Evolutionary conservation across 2,329 filamentous ascomycete species (phyloP).

Genomic region (Aspergillus luchuensis): DNA sequence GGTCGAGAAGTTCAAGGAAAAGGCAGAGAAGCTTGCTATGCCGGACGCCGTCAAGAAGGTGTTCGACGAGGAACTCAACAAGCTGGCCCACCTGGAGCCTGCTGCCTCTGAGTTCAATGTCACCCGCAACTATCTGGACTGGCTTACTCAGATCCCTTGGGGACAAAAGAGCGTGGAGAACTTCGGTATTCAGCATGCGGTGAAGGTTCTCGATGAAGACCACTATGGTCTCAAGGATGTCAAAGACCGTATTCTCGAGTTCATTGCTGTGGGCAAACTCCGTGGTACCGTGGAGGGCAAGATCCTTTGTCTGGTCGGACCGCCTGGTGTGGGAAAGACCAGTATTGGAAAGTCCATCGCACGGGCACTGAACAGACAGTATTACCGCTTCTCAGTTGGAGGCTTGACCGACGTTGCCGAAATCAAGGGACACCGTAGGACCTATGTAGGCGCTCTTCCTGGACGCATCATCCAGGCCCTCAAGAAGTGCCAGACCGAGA

Average conservation of each 20-base stretch:
- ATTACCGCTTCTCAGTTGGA: slow-evolving; percentile 97
- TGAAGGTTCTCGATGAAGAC: slow-evolving; percentile 89
- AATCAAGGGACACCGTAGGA: slow-evolving; percentile 95
- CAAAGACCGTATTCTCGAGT: slow-evolving; percentile 96
- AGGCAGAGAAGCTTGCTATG: slow-evolving; percentile 91
- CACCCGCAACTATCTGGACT: slow-evolving; percentile 96
- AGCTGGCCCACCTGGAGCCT: slow-evolving; percentile 90
- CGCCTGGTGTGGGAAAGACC: slow-evolving; percentile 96
- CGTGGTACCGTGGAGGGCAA: slow-evolving; percentile 97
- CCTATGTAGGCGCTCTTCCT: slow-evolving; percentile 92
- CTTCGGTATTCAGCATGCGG: slow-evolving; percentile 89
- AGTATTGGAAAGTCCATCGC: slow-evolving; percentile 99
- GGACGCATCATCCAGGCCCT: slow-evolving; percentile 96
- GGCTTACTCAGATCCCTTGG: slow-evolving; percentile 98
- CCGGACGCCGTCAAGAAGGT: slow-evolving; percentile 95
- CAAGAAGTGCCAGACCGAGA: slow-evolving; percentile 99
- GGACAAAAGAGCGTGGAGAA: slow-evolving; percentile 94
- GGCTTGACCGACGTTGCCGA: slow-evolving; percentile 96
- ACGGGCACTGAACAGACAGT: slow-evolving; percentile 88
- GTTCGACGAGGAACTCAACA: slow-evolving; percentile 97
- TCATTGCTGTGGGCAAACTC: slow-evolving; percentile 96
- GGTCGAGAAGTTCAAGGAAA: slow-evolving; percentile 96
- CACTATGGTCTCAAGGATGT: slow-evolving; percentile 97
- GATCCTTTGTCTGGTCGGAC: slow-evolving; percentile 95
- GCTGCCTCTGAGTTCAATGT: slow-evolving; percentile 98